Base-by-base conservation (phyloP, 352 stramenopile species). In the Pythium guiyangense region DNA sequence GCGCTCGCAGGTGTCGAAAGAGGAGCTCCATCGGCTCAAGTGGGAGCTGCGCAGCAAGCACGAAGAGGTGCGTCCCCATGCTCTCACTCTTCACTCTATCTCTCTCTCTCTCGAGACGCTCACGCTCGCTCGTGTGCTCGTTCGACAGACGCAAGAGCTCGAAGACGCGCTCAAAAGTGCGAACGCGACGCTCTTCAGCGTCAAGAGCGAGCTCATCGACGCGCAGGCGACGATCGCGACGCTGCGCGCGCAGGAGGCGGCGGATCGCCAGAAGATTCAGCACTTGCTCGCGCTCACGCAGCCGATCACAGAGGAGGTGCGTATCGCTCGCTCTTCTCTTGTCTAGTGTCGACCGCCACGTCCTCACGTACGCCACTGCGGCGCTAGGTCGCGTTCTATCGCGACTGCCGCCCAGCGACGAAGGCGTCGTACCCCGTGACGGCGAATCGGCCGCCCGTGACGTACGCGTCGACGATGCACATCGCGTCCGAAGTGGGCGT, bases 261-360 rank as follows among this genome's bases (percentile, higher is more conserved):
- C 87, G 39, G 84, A 96, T 52, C 64, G 84, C 17, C 67, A 76
- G 37, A 90, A 92, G 49, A 92, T 96, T 57, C 83, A 92, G 60
- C 79, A 92, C 25, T 61, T 96, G 42, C 67, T 96, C 40, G 68
- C 71, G 45, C 71, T 96, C 22, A 94, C 87, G 27, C 78, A 96
- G 57, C 87, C 87, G 0, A 78, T 94, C 52, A 75, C 69, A 0
- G 84, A 96, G 59, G 81, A 90, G 58, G 74, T 90, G 9, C 14
- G n/a, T n/a, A n/a, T n/a, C n/a, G n/a, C n/a, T n/a, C n/a, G n/a
- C 44, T 47, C 1, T 47, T 1, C 11, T 20, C 18, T 5, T 44
- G 8, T 44, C 14, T 6, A 22, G 6, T n/a, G n/a, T n/a, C n/a
- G n/a, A n/a, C n/a, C n/a, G n/a, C n/a, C n/a, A n/a, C n/a, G n/a